Evolutionary conservation across 179 eudicot genomes (phyloP), one percentile per base, ranked within the genome.

Genomic region (Patellifolia procumbens): DNA sequence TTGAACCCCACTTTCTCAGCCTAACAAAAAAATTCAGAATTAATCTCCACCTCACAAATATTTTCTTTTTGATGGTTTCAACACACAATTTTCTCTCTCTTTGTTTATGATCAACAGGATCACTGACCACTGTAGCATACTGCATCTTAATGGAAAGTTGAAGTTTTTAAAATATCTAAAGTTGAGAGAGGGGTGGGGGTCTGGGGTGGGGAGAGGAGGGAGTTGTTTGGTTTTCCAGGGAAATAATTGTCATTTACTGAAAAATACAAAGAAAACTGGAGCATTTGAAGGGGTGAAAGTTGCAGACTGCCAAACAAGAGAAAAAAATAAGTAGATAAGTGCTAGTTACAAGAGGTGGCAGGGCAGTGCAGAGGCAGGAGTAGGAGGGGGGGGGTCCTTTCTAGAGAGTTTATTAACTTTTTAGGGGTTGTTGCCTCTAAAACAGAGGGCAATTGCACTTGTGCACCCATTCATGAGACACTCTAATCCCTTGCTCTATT

Each of bases 391-490:
- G 19, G 64, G 63, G 31, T 42, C 62, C 75, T 77, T 46, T 7
- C 0, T 7, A 15, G 31, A 51, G 6, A 15, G 43, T 11, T 32
- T 28, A 43, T 51, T 20, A 35, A 13, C 52, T 11, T 7, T 48
- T 24, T n/a, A n/a, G n/a, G 19, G 72, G 58, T 53, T 52, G 72
- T 58, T 77, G 84, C 84, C 78, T 81, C 75, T 60, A 19, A 58
- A 81, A 67, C 34, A 60, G 81, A 73, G 84, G 67, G 72, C 80
- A 76, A 17, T 22, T 9, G 42, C 28, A 31, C 28, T 70, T 70
- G 74, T 75, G 74, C 68, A 73, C 80, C 83, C 77, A 72, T 72
- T 72, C 59, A n/a, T 46, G 74, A 66, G 77, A 80, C 83, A 77
- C 52, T 72, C n/a, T 28, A 20, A 52, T 51, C 56, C 83, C 22